Evolutionary conservation across 2,329 filamentous ascomycete species (phyloP), one percentile per base, ranked within the genome.

Genomic region (Colletotrichum tofieldiae): DNA sequence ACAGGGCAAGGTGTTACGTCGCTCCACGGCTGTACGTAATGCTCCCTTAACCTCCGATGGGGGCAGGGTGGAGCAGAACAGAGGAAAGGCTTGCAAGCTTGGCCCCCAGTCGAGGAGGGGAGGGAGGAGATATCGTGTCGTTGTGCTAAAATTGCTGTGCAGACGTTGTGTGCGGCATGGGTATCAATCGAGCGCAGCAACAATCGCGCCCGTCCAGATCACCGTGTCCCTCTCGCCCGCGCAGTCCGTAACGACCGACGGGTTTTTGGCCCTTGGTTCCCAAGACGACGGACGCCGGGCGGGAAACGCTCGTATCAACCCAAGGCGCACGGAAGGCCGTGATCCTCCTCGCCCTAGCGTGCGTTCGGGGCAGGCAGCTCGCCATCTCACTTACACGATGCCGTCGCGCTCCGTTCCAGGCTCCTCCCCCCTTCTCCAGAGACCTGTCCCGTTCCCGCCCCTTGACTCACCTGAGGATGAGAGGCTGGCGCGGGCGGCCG

Each of bases 21-120:
- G 29, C 64, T 67, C 51, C 64, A 71, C 56, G 26, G 49, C 37
- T 56, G 49, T 67, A 62, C 67, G 64, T 67, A 68, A 68, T 63
- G 41, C 37, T 54, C n/a, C 66, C 35, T 47, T 68, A 62, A 63
- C n/a, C 51, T 51, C 64, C 56, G 49, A 67, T 32, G 41, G 63
- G 56, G 41, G 11, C 16, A 37, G 26, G 51, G 56, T 71, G 68
- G 68, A 68, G 68, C n/a, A 37, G 7, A 16, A 43, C 18, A 51
- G 55, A 37, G 23, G 26, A 39, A 52, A 16, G 37, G 56, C 35
- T 51, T 43, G 35, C 18, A 32, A 35, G 14, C 47, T 23, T 37
- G 29, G 26, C 32, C 29, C 7, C 14, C 49, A 52, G 11, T 52
- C 32, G 32, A 37, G 29, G 29, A 14, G 59, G 32, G 29, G n/a